These are phyloP conservation scores for Termitomyces sp. DNA, from an alignment of 768 basidiomycete species.

Conservation along the genomic window DNA sequence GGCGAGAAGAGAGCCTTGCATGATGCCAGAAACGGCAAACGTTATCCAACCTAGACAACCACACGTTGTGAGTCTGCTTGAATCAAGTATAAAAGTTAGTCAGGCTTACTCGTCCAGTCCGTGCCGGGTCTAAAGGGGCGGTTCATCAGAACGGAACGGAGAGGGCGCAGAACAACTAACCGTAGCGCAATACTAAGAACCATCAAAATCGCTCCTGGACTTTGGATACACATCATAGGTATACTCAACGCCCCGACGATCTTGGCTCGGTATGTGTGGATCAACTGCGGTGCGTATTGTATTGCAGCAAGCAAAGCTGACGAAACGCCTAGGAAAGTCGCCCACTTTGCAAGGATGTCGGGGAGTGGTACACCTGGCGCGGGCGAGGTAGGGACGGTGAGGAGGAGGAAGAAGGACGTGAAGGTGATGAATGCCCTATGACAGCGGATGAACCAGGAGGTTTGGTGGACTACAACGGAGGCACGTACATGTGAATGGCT, in stretches of 20 bases:
- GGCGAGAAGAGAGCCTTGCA: slow-evolving; percentile 76
- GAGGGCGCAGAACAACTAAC: slow-evolving; percentile 24
- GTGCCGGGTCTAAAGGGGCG: slow-evolving; percentile 57
- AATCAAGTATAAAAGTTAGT: background rate
- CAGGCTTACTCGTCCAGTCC: slow-evolving; percentile 72
- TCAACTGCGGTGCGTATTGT: slow-evolving; percentile 87
- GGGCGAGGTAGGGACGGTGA: slow-evolving; percentile 34
- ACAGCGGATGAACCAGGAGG: slow-evolving; percentile 1
- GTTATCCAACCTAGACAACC: slow-evolving; percentile 63
- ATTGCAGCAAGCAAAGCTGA: slow-evolving; percentile 73
- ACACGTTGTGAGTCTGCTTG: background rate
- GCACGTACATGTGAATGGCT: slow-evolving; percentile 66
- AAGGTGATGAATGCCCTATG: slow-evolving; percentile 50
- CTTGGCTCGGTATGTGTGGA: slow-evolving; percentile 69
- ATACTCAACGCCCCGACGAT: slow-evolving; percentile 93
- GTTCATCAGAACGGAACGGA: background rate
- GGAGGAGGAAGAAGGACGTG: slow-evolving; percentile 59
- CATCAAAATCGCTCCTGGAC: slow-evolving; percentile 86
- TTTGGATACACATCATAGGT: slow-evolving; percentile 94
- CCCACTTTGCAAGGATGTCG: slow-evolving; percentile 47
- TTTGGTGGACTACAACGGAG: background rate
- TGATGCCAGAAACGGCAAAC: slow-evolving; percentile 74
- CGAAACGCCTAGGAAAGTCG: slow-evolving; percentile 81
- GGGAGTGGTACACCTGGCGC: slow-evolving; percentile 33
- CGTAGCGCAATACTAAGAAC: slow-evolving; percentile 73